A percentile compares a stretch with the other conserved stretches of the same genome.
phyloP scores from a whole-genome alignment of 805 yeast species.

The Cyberlindnera mississippiensis region DNA sequence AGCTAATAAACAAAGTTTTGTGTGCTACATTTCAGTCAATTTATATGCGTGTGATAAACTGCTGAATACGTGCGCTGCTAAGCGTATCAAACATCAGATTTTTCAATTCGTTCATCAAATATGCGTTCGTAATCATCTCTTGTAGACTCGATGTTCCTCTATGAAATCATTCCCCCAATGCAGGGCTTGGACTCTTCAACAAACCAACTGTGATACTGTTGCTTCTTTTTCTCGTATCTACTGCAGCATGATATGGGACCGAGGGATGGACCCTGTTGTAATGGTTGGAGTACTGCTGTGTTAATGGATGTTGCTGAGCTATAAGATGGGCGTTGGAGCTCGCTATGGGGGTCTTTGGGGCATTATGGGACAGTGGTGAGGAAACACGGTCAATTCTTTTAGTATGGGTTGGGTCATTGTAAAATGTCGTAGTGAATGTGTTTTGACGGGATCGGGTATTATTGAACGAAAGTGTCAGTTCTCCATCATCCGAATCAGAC shows the following conservation, averaged over 20 bases:
- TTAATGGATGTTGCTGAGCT: constrained; percentile 9
- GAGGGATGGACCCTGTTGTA: constrained; percentile 30
- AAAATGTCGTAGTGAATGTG: constrained; percentile 24
- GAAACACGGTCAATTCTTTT: constrained; percentile 22
- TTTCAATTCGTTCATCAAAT: no score
- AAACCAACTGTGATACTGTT: constrained; percentile 27
- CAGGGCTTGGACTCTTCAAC: background rate
- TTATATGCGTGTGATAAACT: background rate
- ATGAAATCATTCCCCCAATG: background rate
- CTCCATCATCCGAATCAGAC: constrained; percentile 6
- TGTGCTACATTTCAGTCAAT: background rate
- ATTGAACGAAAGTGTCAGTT: constrained; percentile 8
- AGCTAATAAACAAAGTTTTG: no score
- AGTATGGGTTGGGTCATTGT: background rate
- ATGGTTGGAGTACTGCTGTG: constrained; percentile 34
- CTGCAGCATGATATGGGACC: background rate
- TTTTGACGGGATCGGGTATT: constrained; percentile 1
- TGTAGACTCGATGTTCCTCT: background rate
- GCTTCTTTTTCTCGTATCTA: constrained; percentile 16
- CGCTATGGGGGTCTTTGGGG: constrained; percentile 32
- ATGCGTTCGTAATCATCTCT: no score
- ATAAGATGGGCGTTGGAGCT: constrained; percentile 28
- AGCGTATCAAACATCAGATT: no score
- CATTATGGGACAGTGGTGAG: constrained; percentile 34
- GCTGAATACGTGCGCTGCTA: background rate